Base-by-base conservation (phyloP, 2,329 filamentous ascomycete genomes). In the Coniosporium tulheliwenetii region DNA sequence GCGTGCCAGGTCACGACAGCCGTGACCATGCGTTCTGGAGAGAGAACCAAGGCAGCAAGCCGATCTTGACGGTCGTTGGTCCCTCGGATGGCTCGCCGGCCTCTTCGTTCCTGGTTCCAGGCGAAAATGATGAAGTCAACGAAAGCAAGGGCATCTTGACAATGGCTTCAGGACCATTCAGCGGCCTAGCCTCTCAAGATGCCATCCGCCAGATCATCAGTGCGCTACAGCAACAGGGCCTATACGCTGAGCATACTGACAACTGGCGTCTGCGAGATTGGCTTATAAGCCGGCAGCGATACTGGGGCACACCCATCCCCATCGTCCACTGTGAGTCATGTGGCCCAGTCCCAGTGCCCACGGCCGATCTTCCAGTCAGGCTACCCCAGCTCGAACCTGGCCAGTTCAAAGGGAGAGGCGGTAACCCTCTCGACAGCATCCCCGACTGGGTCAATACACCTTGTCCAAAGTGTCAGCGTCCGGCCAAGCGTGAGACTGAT, bases 271-370 rank as follows among this genome's bases (percentile, higher is more conserved):
- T 94, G 19, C 70, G 85, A 44, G 86, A 94, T 60, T 94, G 86
- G 86, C 66, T 94, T 42, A 81, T 94, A 51, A 93, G 85, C 56
- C 77, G 86, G n/a, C 86, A 94, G 59, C 70, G 86, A 47, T 93
- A 93, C 56, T 94, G 86, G 86, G 86, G 86, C 10, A 75, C 85
- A 0, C 86, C 86, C 0, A 93, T 94, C 40, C 86, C 86, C 13
- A 86, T 94, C 40, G 69, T 93, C 31, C 85, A 94, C 60, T 93
- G 86, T 54, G 57, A 62, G 13, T 69, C 69, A 5, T 94, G 86
- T 56, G 86, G 86, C 7, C 63, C 80, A 2, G 82, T 93, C 1
- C 79, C 85, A 1, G 85, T 93, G 1, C 83, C 84, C 1, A 73
- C 75, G 2, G 65, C 80, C 8, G 71, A 93, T 43, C 71, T 94